Percentiles rank a stretch among this genome's conserved stretches.
Evolutionary conservation across 2,329 filamentous ascomycete species (phyloP).

Genomic region (Fusarium sp.): DNA sequence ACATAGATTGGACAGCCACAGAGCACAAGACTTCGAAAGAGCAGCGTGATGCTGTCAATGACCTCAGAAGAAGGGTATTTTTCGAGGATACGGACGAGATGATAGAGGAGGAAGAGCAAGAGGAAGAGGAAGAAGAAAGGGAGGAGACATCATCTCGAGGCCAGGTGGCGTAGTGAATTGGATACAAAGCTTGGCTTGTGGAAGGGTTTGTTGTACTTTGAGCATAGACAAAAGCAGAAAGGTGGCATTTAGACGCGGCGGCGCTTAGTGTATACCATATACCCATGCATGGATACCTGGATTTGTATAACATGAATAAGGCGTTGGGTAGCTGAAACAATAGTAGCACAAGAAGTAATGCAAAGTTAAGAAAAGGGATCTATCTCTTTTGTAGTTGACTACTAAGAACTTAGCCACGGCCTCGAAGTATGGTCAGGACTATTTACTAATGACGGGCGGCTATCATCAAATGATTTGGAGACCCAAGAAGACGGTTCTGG

Average conservation of each 20-base stretch:
- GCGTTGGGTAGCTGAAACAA: slow-evolving; percentile 18
- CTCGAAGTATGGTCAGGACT: slow-evolving; percentile 2
- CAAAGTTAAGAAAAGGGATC: slow-evolving; percentile 12
- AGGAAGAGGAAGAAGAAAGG: background rate
- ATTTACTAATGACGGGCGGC: slow-evolving; percentile 20
- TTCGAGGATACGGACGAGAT: background rate
- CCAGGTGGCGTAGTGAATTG: background rate
- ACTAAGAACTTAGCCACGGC: slow-evolving; percentile 24
- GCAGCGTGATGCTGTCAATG: background rate
- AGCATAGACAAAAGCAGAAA: slow-evolving; percentile 6
- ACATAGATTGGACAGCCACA: slow-evolving; percentile 1
- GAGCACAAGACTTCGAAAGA: slow-evolving; percentile 6
- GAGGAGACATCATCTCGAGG: background rate
- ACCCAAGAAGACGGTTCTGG: slow-evolving; percentile 16
- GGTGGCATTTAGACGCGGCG: slow-evolving; percentile 35
- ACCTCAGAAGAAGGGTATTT: slow-evolving; percentile 10
- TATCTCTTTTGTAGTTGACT: slow-evolving; percentile 26
- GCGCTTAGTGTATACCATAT: slow-evolving; percentile 28
- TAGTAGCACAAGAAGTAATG: slow-evolving; percentile 24
- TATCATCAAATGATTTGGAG: slow-evolving; percentile 18
- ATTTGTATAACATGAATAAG: slow-evolving; percentile 24
- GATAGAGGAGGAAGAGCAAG: background rate
- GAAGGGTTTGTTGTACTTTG: slow-evolving; percentile 10
- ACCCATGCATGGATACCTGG: slow-evolving; percentile 8
- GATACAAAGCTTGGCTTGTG: background rate